phyloP scores from a whole-genome alignment of 108 stramenopile genomes.

The Conticribra weissflogii region DNA sequence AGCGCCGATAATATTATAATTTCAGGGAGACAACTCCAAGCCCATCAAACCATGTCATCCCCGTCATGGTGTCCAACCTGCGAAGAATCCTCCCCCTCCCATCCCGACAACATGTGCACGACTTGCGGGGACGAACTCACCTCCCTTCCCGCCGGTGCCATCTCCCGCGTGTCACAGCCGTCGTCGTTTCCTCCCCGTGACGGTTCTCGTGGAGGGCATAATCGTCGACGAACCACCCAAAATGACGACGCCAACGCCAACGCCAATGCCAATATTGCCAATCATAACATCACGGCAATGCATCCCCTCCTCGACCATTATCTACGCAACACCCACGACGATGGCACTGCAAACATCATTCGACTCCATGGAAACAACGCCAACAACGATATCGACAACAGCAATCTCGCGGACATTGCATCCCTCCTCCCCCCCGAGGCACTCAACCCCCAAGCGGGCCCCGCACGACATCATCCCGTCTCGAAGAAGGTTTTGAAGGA shows the following conservation, averaged over 20 bases:
- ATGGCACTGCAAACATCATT: background rate
- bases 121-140: slow-evolving; percentile 42
- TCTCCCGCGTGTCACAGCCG: background rate
- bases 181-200: background rate
- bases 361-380: background rate
- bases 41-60: background rate
- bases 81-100: slow-evolving; percentile 5
- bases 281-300: too few species aligned
- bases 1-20: too few species aligned
- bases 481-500: slow-evolving; percentile 9
- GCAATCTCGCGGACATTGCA: slow-evolving; percentile 1
- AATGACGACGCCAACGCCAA: too few species aligned
- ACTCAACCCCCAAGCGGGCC: slow-evolving; percentile 41
- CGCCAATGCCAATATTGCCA: too few species aligned
- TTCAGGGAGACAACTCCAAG: background rate
- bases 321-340: too few species aligned
- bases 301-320: too few species aligned
- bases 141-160: background rate
- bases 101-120: slow-evolving; percentile 23
- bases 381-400: background rate
- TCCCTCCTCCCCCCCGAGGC: slow-evolving; percentile 37
- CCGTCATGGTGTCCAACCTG: slow-evolving; percentile 30
- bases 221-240: background rate
- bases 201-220: background rate
- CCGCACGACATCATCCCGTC: slow-evolving; percentile 18